phyloP scores from a whole-genome alignment of 371 early-diverging fungal genomes.

The Chytridium lagenaria region DNA sequence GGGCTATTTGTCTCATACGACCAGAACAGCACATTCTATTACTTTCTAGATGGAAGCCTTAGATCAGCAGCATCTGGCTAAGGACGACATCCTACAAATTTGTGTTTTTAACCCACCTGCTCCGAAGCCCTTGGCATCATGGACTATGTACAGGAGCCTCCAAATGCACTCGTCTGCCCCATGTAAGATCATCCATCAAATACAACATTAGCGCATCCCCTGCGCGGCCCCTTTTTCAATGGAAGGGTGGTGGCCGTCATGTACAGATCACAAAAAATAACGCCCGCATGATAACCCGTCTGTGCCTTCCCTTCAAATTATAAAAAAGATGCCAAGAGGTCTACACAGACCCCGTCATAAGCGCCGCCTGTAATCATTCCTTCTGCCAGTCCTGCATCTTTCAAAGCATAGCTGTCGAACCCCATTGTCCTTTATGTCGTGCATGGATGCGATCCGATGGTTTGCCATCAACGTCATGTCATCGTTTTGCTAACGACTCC shows the following conservation, averaged over 20 bases:
- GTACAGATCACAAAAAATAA: not conserved
- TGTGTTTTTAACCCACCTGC: not conserved
- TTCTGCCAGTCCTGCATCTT: constrained; percentile 63
- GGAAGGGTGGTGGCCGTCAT: not conserved
- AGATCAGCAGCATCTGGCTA: not conserved
- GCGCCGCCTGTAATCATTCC: constrained; percentile 65
- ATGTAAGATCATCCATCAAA: constrained; percentile 2
- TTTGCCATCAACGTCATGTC: too few relatives aligned
- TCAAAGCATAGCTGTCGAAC: constrained; percentile 56
- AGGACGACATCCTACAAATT: not conserved
- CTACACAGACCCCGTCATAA: constrained; percentile 65
- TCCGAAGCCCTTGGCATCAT: not conserved
- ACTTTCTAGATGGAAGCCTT: constrained; percentile 32
- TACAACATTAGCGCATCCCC: not conserved
- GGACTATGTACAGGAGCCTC: constrained; percentile 8
- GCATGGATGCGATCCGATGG: constrained; percentile 53
- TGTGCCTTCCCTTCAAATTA: not conserved
- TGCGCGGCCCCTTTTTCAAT: too few relatives aligned
- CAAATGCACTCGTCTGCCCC: constrained; percentile 8
- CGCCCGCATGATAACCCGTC: not conserved
- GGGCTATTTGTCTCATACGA: constrained; percentile 36
- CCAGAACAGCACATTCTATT: constrained; percentile 25
- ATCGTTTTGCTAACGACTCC: too few relatives aligned
- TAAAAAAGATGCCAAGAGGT: constrained; percentile 59
- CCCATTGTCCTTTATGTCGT: constrained; percentile 68